Percentiles rank a stretch among this genome's conserved stretches.
Evolutionary conservation across 495 filamentous ascomycete species (phyloP).

Genomic region (Aspergillus ellipticus): DNA sequence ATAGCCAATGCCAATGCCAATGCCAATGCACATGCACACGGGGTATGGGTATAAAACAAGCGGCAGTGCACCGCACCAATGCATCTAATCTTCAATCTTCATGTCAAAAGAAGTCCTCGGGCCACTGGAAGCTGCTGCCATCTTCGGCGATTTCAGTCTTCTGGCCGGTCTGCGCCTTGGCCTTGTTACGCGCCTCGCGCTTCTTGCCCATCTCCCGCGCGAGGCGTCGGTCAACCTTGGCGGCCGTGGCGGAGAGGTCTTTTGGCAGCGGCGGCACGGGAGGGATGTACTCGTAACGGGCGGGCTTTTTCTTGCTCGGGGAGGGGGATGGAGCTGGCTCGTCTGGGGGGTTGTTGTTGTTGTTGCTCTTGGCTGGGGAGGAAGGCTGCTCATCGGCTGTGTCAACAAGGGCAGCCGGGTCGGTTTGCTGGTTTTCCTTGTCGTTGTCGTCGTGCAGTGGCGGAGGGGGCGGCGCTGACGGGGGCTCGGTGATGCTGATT

Average conservation of each 20-base stretch:
- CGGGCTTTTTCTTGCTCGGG: constrained; percentile 19
- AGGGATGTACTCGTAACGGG: constrained; percentile 34
- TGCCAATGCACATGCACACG: too few relatives aligned
- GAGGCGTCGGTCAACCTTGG: constrained; percentile 24
- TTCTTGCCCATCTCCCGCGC: constrained; percentile 31
- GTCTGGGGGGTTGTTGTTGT: background rate
- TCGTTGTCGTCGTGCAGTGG: constrained; percentile 2
- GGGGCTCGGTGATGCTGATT: constrained; percentile 10
- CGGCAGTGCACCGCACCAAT: too few relatives aligned
- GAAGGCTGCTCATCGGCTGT: background rate
- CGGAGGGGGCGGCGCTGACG: background rate
- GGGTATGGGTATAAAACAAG: too few relatives aligned
- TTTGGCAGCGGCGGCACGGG: constrained; percentile 44
- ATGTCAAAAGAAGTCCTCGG: constrained; percentile 46
- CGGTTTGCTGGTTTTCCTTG: constrained; percentile 14
- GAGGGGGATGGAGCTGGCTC: constrained; percentile 11
- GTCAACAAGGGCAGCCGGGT: background rate
- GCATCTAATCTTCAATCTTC: background rate
- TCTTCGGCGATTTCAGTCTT: background rate
- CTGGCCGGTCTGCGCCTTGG: constrained; percentile 1
- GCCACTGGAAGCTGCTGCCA: constrained; percentile 34
- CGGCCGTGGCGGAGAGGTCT: constrained; percentile 33
- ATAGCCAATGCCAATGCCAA: too few relatives aligned
- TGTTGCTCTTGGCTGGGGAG: too few relatives aligned
- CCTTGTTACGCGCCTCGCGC: constrained; percentile 5